Percentiles rank a stretch among this genome's conserved stretches.
phyloP scores from a whole-genome alignment of 2,329 filamentous ascomycete genomes.

The Fusarium mundagurra region DNA sequence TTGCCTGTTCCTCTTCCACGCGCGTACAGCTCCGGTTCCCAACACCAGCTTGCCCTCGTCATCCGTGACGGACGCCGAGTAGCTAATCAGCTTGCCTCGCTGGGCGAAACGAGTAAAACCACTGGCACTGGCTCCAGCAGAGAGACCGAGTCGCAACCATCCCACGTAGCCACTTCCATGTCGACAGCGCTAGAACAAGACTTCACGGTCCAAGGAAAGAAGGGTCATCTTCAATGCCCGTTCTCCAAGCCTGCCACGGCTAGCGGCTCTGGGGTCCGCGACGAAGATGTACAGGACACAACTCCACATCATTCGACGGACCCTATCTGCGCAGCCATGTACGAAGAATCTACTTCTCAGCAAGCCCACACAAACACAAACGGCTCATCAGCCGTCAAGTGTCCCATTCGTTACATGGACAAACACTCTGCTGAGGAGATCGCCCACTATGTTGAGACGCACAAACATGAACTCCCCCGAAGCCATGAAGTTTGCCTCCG shows the following conservation, averaged over 20 bases:
- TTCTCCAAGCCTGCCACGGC: conserved; percentile 66
- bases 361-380: conserved; percentile 59
- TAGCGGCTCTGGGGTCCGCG: conserved; percentile 41
- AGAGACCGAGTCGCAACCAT: conserved; percentile 57
- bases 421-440: conserved; percentile 94
- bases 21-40: conserved; percentile 52
- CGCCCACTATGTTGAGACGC: conserved; percentile 90
- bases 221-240: conserved; percentile 82
- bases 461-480: conserved; percentile 93
- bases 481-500: conserved; percentile 94
- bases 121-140: conserved; percentile 60
- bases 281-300: conserved; percentile 47
- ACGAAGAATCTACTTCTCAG: conserved; percentile 67
- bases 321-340: conserved; percentile 72
- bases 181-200: conserved; percentile 83
- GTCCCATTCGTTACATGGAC: conserved; percentile 91
- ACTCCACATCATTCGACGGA: conserved; percentile 63
- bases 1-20: conserved; percentile 64
- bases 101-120: conserved; percentile 62
- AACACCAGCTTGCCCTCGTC: conserved; percentile 68
- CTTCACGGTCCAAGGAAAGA: conserved; percentile 87
- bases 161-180: conserved; percentile 63
- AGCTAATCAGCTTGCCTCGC: conserved; percentile 61
- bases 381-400: conserved; percentile 69
- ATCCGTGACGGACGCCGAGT: conserved; percentile 72